These are phyloP conservation scores for Rauvolfia tetraphylla DNA, from an alignment of 257 asterid genomes.

Conservation along the genomic window DNA sequence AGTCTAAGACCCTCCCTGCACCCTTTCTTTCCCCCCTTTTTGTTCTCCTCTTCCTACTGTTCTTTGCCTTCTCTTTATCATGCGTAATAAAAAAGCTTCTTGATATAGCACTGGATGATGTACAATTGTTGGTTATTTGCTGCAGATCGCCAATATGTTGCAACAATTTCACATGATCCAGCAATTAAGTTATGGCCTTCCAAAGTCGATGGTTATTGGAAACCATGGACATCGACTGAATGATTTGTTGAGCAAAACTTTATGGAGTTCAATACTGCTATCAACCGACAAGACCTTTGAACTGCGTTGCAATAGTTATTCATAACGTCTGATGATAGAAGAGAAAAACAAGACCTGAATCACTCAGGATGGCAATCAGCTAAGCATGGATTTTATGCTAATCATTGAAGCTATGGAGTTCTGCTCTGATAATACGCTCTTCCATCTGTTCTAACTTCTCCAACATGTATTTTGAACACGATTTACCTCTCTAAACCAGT, in stretches of 20 bases:
- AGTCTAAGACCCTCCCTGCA: neutral
- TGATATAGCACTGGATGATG: neutral
- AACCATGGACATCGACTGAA: slow-evolving; percentile 62
- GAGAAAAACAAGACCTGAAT: neutral
- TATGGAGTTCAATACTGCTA: neutral
- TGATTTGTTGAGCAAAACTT: neutral
- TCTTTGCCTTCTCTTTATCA: neutral
- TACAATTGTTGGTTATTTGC: slow-evolving; percentile 2
- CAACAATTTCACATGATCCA: slow-evolving; percentile 79
- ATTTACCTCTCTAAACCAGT: neutral
- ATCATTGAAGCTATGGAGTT: neutral
- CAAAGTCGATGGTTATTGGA: slow-evolving; percentile 51
- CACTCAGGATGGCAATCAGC: neutral
- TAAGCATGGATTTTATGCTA: neutral
- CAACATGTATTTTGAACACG: neutral
- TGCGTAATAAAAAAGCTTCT: neutral
- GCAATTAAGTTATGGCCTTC: slow-evolving; percentile 83
- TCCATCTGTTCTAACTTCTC: neutral
- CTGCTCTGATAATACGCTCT: neutral
- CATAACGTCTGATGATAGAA: neutral
- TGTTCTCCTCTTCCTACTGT: neutral
- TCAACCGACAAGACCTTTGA: neutral
- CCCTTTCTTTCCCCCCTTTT: neutral
- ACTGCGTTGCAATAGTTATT: neutral
- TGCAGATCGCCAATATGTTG: slow-evolving; percentile 73